A percentile compares a stretch with the other conserved stretches of the same genome.
Conservation (phyloP, 768 basidiomycete species). For the Gloeopeniophorella convolvens region DNA sequence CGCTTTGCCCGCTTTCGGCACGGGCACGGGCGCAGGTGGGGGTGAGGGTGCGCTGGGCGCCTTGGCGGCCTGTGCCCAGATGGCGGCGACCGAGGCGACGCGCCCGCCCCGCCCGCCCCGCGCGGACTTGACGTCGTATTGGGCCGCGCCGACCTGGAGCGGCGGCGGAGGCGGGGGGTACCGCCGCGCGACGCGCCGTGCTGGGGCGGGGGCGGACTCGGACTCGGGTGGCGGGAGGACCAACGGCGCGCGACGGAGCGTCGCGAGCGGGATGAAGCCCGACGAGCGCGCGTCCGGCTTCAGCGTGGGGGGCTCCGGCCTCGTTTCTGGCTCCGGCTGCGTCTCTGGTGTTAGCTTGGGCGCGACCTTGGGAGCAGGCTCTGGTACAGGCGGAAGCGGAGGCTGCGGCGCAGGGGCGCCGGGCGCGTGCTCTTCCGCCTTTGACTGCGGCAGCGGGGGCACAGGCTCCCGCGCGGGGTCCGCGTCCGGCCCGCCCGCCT, state of each 20-base stretch:
- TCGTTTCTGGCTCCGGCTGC: neutral
- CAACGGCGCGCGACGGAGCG: constrained; percentile 32
- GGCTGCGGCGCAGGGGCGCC: no score
- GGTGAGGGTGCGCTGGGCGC: neutral
- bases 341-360: no score
- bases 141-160: constrained; percentile 44
- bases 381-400: no score
- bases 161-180: constrained; percentile 21
- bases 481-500: constrained; percentile 42
- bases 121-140: constrained; percentile 70
- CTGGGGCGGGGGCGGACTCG: neutral
- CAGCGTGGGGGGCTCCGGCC: constrained; percentile 7
- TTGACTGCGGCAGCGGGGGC: no score
- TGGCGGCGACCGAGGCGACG: constrained; percentile 63
- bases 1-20: constrained; percentile 8
- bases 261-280: constrained; percentile 63
- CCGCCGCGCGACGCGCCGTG: neutral
- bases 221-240: neutral
- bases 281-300: constrained; percentile 63
- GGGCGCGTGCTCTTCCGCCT: no score
- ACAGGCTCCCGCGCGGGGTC: constrained; percentile 17
- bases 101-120: constrained; percentile 71
- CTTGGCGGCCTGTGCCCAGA: constrained; percentile 47
- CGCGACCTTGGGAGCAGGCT: no score
- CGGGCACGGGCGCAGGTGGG: constrained; percentile 5